Percentiles rank a stretch among this genome's conserved stretches.
Evolutionary conservation across 306 rosid species (phyloP).

Genomic region (Castanospermum australe): DNA sequence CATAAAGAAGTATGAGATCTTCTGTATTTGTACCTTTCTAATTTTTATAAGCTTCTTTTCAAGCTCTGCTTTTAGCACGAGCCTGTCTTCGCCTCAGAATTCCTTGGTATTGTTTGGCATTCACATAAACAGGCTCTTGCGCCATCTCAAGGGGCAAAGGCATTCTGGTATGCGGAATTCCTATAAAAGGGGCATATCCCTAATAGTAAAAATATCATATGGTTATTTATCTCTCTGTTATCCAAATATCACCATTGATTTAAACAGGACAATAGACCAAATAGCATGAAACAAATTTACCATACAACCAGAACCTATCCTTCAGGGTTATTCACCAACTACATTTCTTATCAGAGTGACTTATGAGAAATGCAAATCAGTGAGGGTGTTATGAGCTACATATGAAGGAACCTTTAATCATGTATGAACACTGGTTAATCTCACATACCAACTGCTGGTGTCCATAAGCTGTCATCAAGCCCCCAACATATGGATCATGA

Average conservation of each 20-base stretch:
- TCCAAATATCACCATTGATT: constrained; percentile 5
- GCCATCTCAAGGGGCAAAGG: constrained; percentile 96
- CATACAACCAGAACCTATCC: not conserved
- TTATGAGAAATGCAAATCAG: constrained; percentile 5
- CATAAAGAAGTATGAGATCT: not conserved
- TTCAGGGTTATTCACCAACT: not conserved
- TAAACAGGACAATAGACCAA: not conserved
- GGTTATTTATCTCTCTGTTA: constrained; percentile 12
- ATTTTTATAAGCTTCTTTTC: constrained; percentile 84
- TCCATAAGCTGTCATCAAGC: constrained; percentile 89
- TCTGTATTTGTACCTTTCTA: constrained; percentile 70
- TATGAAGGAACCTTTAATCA: constrained; percentile 5
- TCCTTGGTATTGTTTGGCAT: constrained; percentile 97
- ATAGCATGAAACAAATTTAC: not conserved
- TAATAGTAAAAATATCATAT: constrained; percentile 26
- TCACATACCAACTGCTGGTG: constrained; percentile 78
- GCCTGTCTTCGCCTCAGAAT: constrained; percentile 95
- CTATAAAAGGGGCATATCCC: constrained; percentile 87
- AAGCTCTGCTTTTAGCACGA: constrained; percentile 94
- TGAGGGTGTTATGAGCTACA: not conserved
- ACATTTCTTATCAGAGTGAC: not conserved
- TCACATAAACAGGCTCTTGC: constrained; percentile 97
- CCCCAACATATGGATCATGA: constrained; percentile 82
- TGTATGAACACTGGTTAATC: not conserved
- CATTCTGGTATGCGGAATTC: constrained; percentile 95